A percentile compares a stretch with the other conserved stretches of the same genome.
phyloP scores from a whole-genome alignment of 2,329 filamentous ascomycete species.

The Lasiodiplodia citricola region DNA sequence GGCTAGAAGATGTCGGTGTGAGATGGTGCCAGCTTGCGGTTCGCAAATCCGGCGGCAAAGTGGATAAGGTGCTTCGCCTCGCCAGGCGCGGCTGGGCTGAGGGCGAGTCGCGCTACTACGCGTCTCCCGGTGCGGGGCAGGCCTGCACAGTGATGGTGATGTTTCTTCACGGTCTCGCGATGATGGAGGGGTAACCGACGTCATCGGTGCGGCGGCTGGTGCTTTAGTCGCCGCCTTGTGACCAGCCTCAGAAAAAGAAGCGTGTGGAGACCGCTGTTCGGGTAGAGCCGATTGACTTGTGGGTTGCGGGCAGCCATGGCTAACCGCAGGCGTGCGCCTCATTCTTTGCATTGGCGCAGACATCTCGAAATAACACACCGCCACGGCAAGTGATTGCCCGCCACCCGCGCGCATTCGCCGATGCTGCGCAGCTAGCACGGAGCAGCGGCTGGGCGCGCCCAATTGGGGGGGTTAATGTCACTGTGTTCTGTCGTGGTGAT shows the following conservation, averaged over 20 bases:
- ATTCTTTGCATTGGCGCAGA: conserved; percentile 17
- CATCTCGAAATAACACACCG: conserved; percentile 13
- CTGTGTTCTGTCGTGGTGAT: conserved; percentile 21
- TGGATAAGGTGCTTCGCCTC: conserved; percentile 21
- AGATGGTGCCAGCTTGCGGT: conserved; percentile 19
- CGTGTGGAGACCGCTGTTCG: conserved; percentile 23
- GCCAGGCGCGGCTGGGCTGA: conserved; percentile 12
- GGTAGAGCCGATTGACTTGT: conserved; percentile 25
- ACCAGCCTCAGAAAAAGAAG: conserved; percentile 21
- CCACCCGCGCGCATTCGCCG: conserved; percentile 9
- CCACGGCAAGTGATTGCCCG: conserved; percentile 14
- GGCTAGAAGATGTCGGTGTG: conserved; percentile 23
- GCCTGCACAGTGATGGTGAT: conserved; percentile 6
- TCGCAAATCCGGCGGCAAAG: conserved; percentile 15
- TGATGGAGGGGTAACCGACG: conserved; percentile 19
- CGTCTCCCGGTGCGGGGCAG: conserved; percentile 21
- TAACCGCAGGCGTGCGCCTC: conserved; percentile 16
- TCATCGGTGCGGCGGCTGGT: conserved; percentile 18
- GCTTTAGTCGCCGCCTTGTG: conserved; percentile 14
- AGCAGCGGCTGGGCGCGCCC: not conserved
- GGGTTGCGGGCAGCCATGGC: not conserved
- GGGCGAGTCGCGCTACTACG: conserved; percentile 13
- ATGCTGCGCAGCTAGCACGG: conserved; percentile 17
- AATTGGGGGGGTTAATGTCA: conserved; percentile 5
- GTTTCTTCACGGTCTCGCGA: conserved; percentile 20